phyloP scores from a whole-genome alignment of 108 stramenopile species.

The Aureococcus anophagefferens region DNA sequence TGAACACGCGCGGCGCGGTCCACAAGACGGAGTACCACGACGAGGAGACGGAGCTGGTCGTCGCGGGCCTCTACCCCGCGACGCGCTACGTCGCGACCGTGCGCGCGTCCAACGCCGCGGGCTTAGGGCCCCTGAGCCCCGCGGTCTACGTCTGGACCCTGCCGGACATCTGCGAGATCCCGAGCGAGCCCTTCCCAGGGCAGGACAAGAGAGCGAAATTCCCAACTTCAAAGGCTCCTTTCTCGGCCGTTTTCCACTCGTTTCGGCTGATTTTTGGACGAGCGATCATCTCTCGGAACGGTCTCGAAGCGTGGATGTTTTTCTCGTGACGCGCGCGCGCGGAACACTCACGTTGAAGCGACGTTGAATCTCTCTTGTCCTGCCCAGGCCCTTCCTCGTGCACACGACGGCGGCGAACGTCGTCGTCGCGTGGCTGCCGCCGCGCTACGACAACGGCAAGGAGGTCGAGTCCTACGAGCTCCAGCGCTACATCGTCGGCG shows the following conservation, averaged over 20 bases:
- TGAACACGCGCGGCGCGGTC: too few relatives aligned
- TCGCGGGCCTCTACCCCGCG: neutral
- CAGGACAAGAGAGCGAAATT: too few relatives aligned
- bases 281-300: too few relatives aligned
- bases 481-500: neutral
- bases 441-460: neutral
- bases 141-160: neutral
- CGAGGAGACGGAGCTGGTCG: neutral
- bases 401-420: neutral
- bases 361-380: too few relatives aligned
- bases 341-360: too few relatives aligned
- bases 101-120: neutral
- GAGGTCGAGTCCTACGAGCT: neutral
- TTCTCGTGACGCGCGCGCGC: too few relatives aligned
- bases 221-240: too few relatives aligned
- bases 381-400: too few relatives aligned
- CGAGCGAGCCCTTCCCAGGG: neutral
- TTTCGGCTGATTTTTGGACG: too few relatives aligned
- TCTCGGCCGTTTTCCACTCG: too few relatives aligned
- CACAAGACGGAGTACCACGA: neutral
- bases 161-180: neutral
- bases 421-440: neutral
- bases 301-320: too few relatives aligned
- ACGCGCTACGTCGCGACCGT: neutral
- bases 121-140: neutral